phyloP scores from a whole-genome alignment of 202 grass and related monocot species.

The Dendrocalamus latiflorus region DNA sequence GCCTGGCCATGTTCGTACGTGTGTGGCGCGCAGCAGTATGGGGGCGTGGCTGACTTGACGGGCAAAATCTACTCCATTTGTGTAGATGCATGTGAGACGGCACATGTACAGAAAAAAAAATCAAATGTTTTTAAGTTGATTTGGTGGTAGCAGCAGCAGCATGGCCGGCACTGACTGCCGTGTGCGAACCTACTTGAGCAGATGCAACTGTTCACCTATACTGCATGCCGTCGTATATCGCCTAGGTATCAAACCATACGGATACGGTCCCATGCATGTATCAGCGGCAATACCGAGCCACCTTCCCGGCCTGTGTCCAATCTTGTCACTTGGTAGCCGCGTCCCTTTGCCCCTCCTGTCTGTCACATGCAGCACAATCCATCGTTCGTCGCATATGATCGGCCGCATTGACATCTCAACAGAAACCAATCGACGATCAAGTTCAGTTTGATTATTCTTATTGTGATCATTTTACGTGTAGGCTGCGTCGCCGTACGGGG shows the following conservation, averaged over 20 bases:
- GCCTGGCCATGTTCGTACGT: neutral
- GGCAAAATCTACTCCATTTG: neutral
- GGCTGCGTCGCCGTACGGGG: slow-evolving; percentile 35
- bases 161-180: neutral
- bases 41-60: neutral
- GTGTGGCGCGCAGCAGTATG: no score
- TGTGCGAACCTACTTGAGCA: neutral
- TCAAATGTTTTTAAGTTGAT: neutral
- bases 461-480: neutral
- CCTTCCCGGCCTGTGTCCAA: no score
- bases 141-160: neutral
- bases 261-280: no score
- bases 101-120: neutral
- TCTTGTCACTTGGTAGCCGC: no score
- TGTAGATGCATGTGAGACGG: neutral
- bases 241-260: no score
- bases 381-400: neutral
- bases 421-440: no score
- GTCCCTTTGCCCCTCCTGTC: neutral
- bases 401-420: neutral
- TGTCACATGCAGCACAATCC: neutral
- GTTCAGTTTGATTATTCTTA: neutral
- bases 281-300: no score
- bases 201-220: no score
- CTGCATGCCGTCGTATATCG: no score